These are phyloP conservation scores for Capronia epimyces DNA, from an alignment of 2,329 filamentous ascomycete genomes.

Conservation along the genomic window DNA sequence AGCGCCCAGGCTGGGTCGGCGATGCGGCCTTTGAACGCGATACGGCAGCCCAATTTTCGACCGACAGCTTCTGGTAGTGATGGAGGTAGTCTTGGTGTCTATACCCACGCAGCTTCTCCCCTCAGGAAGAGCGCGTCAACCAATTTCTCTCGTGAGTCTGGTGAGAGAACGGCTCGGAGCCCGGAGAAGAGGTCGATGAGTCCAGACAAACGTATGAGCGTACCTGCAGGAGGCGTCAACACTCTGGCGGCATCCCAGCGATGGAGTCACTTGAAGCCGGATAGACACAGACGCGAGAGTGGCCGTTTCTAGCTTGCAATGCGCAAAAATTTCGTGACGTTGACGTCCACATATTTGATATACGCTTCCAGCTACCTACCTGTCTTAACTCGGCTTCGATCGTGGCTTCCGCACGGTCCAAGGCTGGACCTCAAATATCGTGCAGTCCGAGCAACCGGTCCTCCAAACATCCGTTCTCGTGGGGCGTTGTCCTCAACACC, in stretches of 20 bases:
- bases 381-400: neutral
- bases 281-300: slow-evolving; percentile 30
- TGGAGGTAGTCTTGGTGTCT: slow-evolving; percentile 75
- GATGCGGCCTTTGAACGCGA: slow-evolving; percentile 40
- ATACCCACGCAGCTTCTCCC: slow-evolving; percentile 73
- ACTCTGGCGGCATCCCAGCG: slow-evolving; percentile 34
- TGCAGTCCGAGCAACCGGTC: slow-evolving; percentile 5
- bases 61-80: slow-evolving; percentile 47
- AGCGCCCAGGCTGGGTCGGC: slow-evolving; percentile 46
- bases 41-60: slow-evolving; percentile 52
- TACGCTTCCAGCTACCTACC: neutral
- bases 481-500: slow-evolving; percentile 15
- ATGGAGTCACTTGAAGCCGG: slow-evolving; percentile 31
- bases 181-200: slow-evolving; percentile 38
- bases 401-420: slow-evolving; percentile 13
- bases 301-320: slow-evolving; percentile 29
- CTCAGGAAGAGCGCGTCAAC: slow-evolving; percentile 69
- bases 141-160: slow-evolving; percentile 37
- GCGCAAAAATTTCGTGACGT: neutral
- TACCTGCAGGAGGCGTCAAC: slow-evolving; percentile 34
- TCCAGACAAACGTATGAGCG: slow-evolving; percentile 41
- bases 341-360: neutral
- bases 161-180: slow-evolving; percentile 31
- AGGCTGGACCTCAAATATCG: neutral
- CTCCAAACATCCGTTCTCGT: slow-evolving; percentile 13